These are phyloP conservation scores for Paramyrothecium sp. DNA, from an alignment of 2,329 filamentous ascomycete species.

Conservation along the genomic window DNA sequence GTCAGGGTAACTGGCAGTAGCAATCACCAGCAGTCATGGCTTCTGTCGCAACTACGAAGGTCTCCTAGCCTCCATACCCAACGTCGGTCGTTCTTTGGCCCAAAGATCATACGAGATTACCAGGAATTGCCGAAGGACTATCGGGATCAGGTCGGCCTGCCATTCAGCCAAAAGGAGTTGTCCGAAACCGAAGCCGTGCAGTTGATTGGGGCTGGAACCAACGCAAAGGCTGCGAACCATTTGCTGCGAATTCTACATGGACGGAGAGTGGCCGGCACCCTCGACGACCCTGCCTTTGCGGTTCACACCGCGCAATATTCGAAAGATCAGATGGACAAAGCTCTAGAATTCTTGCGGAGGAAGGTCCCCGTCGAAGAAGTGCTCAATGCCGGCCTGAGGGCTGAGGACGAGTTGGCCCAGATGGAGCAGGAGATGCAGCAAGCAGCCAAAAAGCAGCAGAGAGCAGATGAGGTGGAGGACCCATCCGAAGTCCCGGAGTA, in stretches of 20 bases:
- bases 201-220: slow-evolving; percentile 51
- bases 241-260: slow-evolving; percentile 61
- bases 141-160: slow-evolving; percentile 52
- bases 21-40: neutral
- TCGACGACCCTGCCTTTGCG: slow-evolving; percentile 55
- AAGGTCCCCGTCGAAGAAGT: slow-evolving; percentile 58
- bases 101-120: slow-evolving; percentile 48
- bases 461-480: slow-evolving; percentile 14
- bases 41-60: slow-evolving; percentile 2
- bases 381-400: slow-evolving; percentile 57
- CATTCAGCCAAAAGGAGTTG: slow-evolving; percentile 51
- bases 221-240: slow-evolving; percentile 45
- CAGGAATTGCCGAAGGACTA: slow-evolving; percentile 58
- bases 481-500: slow-evolving; percentile 13
- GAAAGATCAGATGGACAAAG: slow-evolving; percentile 39
- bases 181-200: slow-evolving; percentile 40
- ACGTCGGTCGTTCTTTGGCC: slow-evolving; percentile 32
- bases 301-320: slow-evolving; percentile 46
- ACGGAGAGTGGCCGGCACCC: slow-evolving; percentile 60
- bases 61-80: slow-evolving; percentile 13
- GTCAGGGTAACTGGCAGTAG: neutral
- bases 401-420: slow-evolving; percentile 59
- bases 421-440: slow-evolving; percentile 41
- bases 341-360: slow-evolving; percentile 54
- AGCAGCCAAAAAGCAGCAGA: slow-evolving; percentile 16